phyloP scores from a whole-genome alignment of 2,329 filamentous ascomycete genomes.

The Setomelanomma holmii region DNA sequence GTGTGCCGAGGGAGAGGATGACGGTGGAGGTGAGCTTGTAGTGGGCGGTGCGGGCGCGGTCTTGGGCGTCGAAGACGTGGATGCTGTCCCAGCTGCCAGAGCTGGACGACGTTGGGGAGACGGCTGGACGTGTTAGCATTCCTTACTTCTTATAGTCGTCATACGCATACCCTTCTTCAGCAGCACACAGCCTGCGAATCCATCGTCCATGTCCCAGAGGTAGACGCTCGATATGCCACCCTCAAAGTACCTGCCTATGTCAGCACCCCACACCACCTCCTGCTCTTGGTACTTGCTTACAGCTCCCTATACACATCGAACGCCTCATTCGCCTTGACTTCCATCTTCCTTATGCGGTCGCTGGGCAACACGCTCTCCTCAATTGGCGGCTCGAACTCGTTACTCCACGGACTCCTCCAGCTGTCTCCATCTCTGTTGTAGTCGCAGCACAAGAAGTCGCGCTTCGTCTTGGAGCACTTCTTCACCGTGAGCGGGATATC shows the following conservation, averaged over 20 bases:
- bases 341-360: constrained; percentile 91
- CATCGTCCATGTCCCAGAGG: constrained; percentile 97
- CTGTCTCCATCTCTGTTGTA: constrained; percentile 99
- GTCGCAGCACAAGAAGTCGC: constrained; percentile 97
- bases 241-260: constrained; percentile 75
- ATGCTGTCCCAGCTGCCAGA: constrained; percentile 96
- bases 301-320: constrained; percentile 97
- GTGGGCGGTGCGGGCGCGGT: constrained; percentile 88
- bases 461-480: constrained; percentile 85
- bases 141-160: neutral
- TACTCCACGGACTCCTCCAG: constrained; percentile 98
- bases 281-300: constrained; percentile 49
- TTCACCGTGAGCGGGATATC: constrained; percentile 91
- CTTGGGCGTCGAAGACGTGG: constrained; percentile 96
- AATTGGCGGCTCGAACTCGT: constrained; percentile 93
- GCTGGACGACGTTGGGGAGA: constrained; percentile 68
- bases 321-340: constrained; percentile 90
- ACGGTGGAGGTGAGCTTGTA: constrained; percentile 99
- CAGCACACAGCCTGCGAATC: constrained; percentile 93
- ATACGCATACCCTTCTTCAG: constrained; percentile 82
- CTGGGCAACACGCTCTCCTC: constrained; percentile 85
- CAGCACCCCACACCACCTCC: constrained; percentile 19
- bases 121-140: constrained; percentile 59
- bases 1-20: constrained; percentile 83
- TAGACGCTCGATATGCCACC: constrained; percentile 96